phyloP scores from a whole-genome alignment of 2,329 filamentous ascomycete genomes.

The Nothophaeocryptopus gaeumannii region DNA sequence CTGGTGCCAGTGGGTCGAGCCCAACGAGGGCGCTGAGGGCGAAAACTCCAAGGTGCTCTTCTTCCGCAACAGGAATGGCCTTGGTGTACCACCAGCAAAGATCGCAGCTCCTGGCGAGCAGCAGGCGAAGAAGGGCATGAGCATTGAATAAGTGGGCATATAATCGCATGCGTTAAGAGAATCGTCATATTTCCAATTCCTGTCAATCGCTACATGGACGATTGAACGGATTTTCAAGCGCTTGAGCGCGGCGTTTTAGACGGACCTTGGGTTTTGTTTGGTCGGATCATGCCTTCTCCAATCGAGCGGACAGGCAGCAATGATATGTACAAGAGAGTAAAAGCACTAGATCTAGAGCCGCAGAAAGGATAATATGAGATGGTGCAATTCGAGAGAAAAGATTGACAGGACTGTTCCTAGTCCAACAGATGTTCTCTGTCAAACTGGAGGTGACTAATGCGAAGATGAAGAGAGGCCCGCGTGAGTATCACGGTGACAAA shows the following conservation, averaged over 20 bases:
- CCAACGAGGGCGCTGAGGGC: slow-evolving; percentile 74
- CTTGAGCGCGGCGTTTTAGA: slow-evolving; percentile 22
- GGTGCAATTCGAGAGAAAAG: background rate
- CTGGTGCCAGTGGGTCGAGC: slow-evolving; percentile 97
- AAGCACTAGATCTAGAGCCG: slow-evolving; percentile 13
- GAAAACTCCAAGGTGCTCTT: slow-evolving; percentile 83
- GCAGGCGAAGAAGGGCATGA: slow-evolving; percentile 16
- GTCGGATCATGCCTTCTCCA: background rate
- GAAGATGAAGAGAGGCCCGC: too few relatives aligned
- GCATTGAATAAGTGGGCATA: slow-evolving; percentile 20
- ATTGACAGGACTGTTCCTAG: too few relatives aligned
- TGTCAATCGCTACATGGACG: slow-evolving; percentile 17
- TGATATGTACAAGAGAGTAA: background rate
- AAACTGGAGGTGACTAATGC: too few relatives aligned
- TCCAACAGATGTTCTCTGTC: too few relatives aligned
- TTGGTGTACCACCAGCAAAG: slow-evolving; percentile 61
- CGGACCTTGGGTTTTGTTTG: slow-evolving; percentile 1
- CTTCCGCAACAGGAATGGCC: slow-evolving; percentile 90
- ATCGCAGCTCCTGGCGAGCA: slow-evolving; percentile 12
- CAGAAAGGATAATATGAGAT: slow-evolving; percentile 5
- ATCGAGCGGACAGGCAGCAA: too few relatives aligned
- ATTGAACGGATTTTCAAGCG: slow-evolving; percentile 13
- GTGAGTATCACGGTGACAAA: too few relatives aligned
- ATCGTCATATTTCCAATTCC: slow-evolving; percentile 11
- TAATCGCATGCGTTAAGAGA: slow-evolving; percentile 2